Conservation (phyloP, 352 stramenopile species). For the Globisporangium spinosum region DNA sequence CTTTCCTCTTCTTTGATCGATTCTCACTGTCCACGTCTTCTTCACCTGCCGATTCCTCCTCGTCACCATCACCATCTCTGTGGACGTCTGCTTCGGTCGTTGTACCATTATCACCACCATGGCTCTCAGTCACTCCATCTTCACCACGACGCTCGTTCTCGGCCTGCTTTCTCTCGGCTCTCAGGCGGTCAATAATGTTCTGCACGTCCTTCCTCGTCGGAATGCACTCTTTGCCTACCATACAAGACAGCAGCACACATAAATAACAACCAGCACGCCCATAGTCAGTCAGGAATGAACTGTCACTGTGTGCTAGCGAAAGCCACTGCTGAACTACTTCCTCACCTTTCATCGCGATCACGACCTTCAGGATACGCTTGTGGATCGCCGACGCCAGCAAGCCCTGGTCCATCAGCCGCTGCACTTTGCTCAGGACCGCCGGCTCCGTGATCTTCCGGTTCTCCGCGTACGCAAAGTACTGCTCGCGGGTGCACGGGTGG, state of each 20-base stretch:
- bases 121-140: not conserved
- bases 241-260: not conserved
- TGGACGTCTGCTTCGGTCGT: too few species aligned
- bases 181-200: conserved; percentile 1
- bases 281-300: not conserved
- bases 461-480: not conserved
- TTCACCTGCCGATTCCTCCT: too few species aligned
- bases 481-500: not conserved
- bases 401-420: not conserved
- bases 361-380: not conserved
- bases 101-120: not conserved
- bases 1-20: not conserved
- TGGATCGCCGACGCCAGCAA: not conserved
- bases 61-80: too few species aligned
- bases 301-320: not conserved
- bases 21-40: not conserved
- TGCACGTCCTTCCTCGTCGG: conserved; percentile 4
- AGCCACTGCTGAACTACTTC: too few species aligned
- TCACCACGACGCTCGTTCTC: too few species aligned
- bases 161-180: too few species aligned
- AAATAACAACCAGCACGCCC: too few species aligned
- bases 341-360: conserved; percentile 2
- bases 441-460: not conserved
- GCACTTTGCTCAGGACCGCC: not conserved
- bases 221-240: not conserved